phyloP scores from a whole-genome alignment of 768 basidiomycete genomes.

The Leccinum imitatum region DNA sequence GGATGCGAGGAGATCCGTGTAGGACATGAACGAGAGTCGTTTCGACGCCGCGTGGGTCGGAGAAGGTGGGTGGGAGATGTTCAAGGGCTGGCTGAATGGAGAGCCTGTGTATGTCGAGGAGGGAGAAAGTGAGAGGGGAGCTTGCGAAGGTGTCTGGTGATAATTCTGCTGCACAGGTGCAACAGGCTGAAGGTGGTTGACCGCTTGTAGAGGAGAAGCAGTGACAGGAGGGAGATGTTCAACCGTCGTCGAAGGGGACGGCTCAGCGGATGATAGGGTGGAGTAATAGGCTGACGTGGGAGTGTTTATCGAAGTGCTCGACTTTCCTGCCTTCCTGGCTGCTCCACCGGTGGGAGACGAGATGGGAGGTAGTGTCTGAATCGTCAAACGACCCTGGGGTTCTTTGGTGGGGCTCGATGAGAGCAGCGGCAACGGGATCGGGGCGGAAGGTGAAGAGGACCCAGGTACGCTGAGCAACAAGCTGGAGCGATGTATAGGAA shows the following conservation, averaged over 20 bases:
- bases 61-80: constrained; percentile 41
- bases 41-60: constrained; percentile 53
- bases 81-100: constrained; percentile 24
- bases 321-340: constrained; percentile 12
- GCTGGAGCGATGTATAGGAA: constrained; percentile 39
- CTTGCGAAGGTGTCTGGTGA: constrained; percentile 17
- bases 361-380: constrained; percentile 24
- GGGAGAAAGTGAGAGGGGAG: constrained; percentile 17
- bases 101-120: constrained; percentile 30
- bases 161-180: constrained; percentile 14
- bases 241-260: constrained; percentile 40
- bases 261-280: constrained; percentile 36
- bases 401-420: constrained; percentile 31
- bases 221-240: constrained; percentile 28
- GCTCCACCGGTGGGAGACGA: constrained; percentile 5
- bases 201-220: constrained; percentile 24
- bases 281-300: constrained; percentile 54
- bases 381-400: constrained; percentile 19
- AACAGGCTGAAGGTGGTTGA: constrained; percentile 16
- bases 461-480: constrained; percentile 51
- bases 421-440: constrained; percentile 23
- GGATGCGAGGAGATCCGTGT: constrained; percentile 78
- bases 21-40: constrained; percentile 86
- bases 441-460: constrained; percentile 26
- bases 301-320: constrained; percentile 37